Conservation (phyloP, 306 rosid genomes). For the Pueraria montana region DNA sequence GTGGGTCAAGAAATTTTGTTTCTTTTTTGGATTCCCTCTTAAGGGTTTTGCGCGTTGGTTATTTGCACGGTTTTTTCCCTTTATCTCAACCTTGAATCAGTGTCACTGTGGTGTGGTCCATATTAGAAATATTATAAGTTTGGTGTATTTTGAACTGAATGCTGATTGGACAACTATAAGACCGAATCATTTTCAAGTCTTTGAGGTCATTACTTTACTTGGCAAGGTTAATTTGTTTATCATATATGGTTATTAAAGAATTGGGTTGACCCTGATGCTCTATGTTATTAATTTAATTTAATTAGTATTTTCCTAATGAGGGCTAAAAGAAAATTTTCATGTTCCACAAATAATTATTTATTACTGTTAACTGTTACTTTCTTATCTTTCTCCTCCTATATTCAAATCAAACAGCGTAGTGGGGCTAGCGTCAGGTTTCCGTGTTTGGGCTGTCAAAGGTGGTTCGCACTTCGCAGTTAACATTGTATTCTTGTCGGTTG, state of each 20-base stretch:
- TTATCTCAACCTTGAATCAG: neutral
- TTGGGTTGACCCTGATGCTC: conserved; percentile 57
- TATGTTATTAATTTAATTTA: conserved; percentile 31
- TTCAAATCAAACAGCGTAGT: conserved; percentile 53
- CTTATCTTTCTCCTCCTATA: conserved; percentile 16
- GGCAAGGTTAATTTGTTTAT: conserved; percentile 50
- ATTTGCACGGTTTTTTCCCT: conserved; percentile 24
- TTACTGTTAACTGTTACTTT: conserved; percentile 8
- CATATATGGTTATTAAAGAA: conserved; percentile 55
- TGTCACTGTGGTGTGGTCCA: conserved; percentile 34
- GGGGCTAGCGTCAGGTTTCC: conserved; percentile 62
- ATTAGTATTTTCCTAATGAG: conserved; percentile 54
- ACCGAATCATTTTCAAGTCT: conserved; percentile 40
- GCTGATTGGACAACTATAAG: conserved; percentile 46
- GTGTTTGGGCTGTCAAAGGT: conserved; percentile 46
- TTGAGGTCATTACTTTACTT: conserved; percentile 21
- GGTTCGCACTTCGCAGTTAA: conserved; percentile 46
- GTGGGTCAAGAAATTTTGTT: conserved; percentile 37
- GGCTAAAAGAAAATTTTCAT: conserved; percentile 53
- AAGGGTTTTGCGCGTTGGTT: conserved; percentile 20
- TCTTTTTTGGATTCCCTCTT: conserved; percentile 31
- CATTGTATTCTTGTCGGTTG: conserved; percentile 43
- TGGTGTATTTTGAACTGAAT: neutral
- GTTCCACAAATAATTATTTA: conserved; percentile 29
- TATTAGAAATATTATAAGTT: conserved; percentile 5